phyloP scores from a whole-genome alignment of 2,329 filamentous ascomycete genomes.

The Ophiostoma ulmi region DNA sequence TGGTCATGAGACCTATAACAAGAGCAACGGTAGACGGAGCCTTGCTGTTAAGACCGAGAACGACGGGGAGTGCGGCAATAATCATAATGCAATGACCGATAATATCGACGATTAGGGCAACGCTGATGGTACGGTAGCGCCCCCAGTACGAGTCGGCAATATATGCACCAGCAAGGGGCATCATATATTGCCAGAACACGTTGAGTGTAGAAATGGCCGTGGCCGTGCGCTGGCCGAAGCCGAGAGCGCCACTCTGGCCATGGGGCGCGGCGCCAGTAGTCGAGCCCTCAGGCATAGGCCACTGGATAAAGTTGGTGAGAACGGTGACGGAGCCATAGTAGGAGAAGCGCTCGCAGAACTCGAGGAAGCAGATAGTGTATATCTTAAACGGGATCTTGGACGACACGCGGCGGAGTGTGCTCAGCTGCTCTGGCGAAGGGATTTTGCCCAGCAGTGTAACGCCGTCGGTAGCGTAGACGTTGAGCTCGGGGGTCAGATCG shows the following conservation, averaged over 20 bases:
- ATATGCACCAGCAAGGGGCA: slow-evolving; percentile 52
- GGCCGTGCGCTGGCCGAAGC: slow-evolving; percentile 38
- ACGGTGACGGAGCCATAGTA: slow-evolving; percentile 65
- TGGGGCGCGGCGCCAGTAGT: slow-evolving; percentile 45
- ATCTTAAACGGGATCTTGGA: slow-evolving; percentile 55
- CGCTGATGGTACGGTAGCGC: slow-evolving; percentile 63
- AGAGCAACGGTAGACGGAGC: neutral
- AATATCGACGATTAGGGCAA: slow-evolving; percentile 56
- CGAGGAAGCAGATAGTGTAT: slow-evolving; percentile 61
- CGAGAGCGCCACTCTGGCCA: slow-evolving; percentile 50
- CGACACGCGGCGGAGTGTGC: slow-evolving; percentile 29
- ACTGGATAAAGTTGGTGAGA: slow-evolving; percentile 59
- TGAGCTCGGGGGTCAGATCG: neutral
- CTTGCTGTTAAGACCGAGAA: neutral
- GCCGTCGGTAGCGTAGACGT: slow-evolving; percentile 1
- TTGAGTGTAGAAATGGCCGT: slow-evolving; percentile 39
- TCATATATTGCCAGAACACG: slow-evolving; percentile 55
- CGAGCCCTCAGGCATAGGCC: slow-evolving; percentile 51
- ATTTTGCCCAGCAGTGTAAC: neutral
- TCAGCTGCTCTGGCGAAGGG: slow-evolving; percentile 32
- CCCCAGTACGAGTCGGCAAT: slow-evolving; percentile 56
- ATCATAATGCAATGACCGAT: slow-evolving; percentile 31
- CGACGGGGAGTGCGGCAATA: neutral
- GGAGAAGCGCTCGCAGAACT: slow-evolving; percentile 66
- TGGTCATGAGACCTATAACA: neutral